phyloP scores from a whole-genome alignment of 2,329 filamentous ascomycete species.

The Diaporthe destruens region DNA sequence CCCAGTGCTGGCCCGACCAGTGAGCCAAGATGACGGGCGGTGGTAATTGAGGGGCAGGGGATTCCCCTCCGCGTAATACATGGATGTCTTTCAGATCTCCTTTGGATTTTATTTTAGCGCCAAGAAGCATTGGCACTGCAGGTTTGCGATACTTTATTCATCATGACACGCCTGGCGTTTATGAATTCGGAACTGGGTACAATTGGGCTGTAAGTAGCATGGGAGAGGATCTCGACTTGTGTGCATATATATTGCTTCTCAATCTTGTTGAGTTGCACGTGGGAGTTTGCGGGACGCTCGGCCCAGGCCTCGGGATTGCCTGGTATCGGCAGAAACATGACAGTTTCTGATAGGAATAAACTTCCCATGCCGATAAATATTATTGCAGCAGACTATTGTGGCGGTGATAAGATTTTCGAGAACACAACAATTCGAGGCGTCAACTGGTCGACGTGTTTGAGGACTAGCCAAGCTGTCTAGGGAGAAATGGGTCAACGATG shows the following conservation, averaged over 20 bases:
- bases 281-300: slow-evolving; percentile 10
- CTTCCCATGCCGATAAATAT: not conserved
- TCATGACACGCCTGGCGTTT: slow-evolving; percentile 15
- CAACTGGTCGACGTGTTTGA: too few relatives aligned
- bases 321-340: slow-evolving; percentile 1
- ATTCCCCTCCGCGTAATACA: not conserved
- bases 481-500: not conserved
- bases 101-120: not conserved
- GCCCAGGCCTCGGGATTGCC: not conserved
- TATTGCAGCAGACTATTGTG: not conserved
- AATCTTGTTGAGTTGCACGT: not conserved
- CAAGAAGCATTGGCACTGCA: not conserved
- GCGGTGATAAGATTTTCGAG: not conserved
- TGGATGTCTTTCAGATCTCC: not conserved
- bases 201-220: slow-evolving; percentile 6
- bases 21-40: too few relatives aligned
- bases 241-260: slow-evolving; percentile 16
- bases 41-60: not conserved
- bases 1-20: not conserved
- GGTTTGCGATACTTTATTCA: not conserved
- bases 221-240: not conserved
- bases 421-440: not conserved
- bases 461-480: not conserved
- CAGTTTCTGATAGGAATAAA: not conserved
- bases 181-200: not conserved